Conservation (phyloP, 495 filamentous ascomycete genomes). For the Hyaloscypha bicolor region DNA sequence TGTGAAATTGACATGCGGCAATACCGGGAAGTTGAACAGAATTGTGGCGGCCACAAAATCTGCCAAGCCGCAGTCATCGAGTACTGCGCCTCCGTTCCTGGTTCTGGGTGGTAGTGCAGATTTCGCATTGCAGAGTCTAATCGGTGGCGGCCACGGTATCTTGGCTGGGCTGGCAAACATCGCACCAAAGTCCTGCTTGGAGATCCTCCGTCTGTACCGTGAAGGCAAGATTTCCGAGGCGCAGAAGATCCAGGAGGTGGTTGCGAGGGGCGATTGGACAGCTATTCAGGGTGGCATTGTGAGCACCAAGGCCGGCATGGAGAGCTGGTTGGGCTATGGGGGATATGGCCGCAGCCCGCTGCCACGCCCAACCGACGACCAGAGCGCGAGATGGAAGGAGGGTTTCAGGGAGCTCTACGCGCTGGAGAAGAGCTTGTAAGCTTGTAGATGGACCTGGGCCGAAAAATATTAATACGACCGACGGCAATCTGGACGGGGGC, state of each 20-base stretch:
- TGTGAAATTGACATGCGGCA: conserved; percentile 90
- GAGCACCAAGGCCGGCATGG: conserved; percentile 78
- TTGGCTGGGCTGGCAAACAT: conserved; percentile 87
- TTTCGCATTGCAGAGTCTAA: conserved; percentile 82
- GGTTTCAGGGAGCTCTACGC: conserved; percentile 75
- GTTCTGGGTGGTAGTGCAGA: conserved; percentile 89
- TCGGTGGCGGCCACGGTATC: conserved; percentile 83
- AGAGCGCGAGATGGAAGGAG: conserved; percentile 63
- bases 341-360: conserved; percentile 76
- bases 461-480: background rate
- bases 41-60: conserved; percentile 67
- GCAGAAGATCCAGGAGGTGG: conserved; percentile 73
- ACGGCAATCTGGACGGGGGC: background rate
- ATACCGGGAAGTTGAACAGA: conserved; percentile 88
- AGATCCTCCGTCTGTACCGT: conserved; percentile 70
- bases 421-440: conserved; percentile 54
- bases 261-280: conserved; percentile 85
- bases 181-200: conserved; percentile 74
- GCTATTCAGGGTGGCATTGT: conserved; percentile 86
- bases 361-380: conserved; percentile 63
- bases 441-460: conserved; percentile 15
- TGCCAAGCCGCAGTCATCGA: conserved; percentile 35
- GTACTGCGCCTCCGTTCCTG: conserved; percentile 54
- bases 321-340: conserved; percentile 77
- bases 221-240: conserved; percentile 72